Evolutionary conservation across 2,329 filamentous ascomycete species (phyloP).

Genomic region (Xylariaceae sp.): DNA sequence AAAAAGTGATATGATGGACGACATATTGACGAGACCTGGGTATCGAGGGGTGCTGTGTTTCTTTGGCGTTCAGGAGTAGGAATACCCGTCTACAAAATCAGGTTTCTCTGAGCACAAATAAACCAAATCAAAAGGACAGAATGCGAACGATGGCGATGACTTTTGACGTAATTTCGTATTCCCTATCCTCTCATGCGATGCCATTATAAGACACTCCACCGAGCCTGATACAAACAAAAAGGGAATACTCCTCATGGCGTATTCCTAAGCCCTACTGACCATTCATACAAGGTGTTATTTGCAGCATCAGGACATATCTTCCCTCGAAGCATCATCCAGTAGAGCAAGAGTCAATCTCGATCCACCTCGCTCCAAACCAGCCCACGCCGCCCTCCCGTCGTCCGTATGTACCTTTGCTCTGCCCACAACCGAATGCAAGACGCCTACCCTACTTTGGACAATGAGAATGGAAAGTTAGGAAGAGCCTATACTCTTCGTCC

Average conservation of each 20-base stretch:
- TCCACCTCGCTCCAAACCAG: not conserved
- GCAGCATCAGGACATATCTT: no score
- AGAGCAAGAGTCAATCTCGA: no score
- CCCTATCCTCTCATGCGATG: slow-evolving; percentile 30
- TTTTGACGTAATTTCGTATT: slow-evolving; percentile 23
- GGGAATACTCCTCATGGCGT: no score
- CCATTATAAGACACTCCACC: slow-evolving; percentile 8
- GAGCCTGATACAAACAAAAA: no score
- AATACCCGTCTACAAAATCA: not conserved
- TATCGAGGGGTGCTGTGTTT: not conserved
- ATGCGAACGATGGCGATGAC: no score
- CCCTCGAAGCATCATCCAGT: no score
- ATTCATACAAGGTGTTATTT: no score
- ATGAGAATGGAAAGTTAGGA: slow-evolving; percentile 20
- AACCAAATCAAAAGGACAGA: slow-evolving; percentile 15
- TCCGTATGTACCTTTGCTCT: slow-evolving; percentile 2
- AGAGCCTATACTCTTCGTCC: slow-evolving; percentile 2
- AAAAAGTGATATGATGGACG: slow-evolving; percentile 4
- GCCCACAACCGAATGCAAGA: slow-evolving; percentile 14
- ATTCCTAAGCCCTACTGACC: no score
- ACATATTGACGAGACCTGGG: not conserved
- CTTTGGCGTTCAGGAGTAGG: not conserved
- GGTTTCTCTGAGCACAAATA: slow-evolving; percentile 19
- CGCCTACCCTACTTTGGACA: slow-evolving; percentile 15
- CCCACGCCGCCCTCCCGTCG: slow-evolving; percentile 4